Evolutionary conservation across 1,284 basidiomycete species (phyloP).

Genomic region (Fistulina hepatica): DNA sequence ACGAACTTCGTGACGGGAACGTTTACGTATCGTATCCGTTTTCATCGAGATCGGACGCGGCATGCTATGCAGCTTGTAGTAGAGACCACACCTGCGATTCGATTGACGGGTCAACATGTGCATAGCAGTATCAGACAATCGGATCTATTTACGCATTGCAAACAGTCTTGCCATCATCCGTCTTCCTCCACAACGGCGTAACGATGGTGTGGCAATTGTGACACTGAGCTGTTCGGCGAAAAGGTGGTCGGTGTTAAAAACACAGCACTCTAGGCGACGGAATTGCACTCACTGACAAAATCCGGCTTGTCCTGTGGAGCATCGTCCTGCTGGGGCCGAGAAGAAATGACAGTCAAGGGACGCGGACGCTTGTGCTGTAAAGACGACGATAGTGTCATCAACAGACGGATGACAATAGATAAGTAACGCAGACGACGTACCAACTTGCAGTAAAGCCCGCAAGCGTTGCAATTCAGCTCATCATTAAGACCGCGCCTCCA

Average conservation of each 20-base stretch:
- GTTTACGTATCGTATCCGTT: constrained; percentile 5
- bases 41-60: constrained; percentile 9
- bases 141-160: constrained; percentile 5
- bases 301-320: not conserved
- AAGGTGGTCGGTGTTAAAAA: not conserved
- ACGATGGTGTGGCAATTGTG: constrained; percentile 7
- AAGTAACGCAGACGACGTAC: constrained; percentile 4
- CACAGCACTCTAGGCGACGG: not conserved
- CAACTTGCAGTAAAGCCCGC: constrained; percentile 10
- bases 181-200: constrained; percentile 7
- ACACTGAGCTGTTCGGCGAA: constrained; percentile 5
- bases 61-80: constrained; percentile 8
- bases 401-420: not conserved
- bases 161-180: constrained; percentile 6
- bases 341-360: not conserved
- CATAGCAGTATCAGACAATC: not conserved
- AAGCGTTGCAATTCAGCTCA: constrained; percentile 42
- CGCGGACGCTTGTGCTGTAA: not conserved
- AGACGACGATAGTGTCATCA: not conserved
- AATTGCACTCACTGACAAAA: too few relatives aligned
- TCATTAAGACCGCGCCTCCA: constrained; percentile 75
- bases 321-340: not conserved
- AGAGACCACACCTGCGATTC: constrained; percentile 4
- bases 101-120: not conserved
- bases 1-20: constrained; percentile 3